A percentile compares a stretch with the other conserved stretches of the same genome.
These are phyloP conservation scores for Zychaea mexicana DNA, from an alignment of 371 early-diverging fungal species.

Conservation along the genomic window DNA sequence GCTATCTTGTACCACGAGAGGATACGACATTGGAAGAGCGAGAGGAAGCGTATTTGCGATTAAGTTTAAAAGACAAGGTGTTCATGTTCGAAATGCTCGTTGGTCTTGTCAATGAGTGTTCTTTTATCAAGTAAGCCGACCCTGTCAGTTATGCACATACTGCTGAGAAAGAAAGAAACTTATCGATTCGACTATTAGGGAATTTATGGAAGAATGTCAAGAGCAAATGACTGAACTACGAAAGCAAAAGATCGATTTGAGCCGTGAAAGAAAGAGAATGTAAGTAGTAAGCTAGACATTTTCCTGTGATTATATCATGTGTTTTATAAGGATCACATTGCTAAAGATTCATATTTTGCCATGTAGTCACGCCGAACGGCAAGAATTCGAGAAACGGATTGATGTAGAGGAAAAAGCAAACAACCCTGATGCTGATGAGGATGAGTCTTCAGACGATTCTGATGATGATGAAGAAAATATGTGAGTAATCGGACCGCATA, in stretches of 20 bases:
- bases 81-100: constrained; percentile 52
- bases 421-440: constrained; percentile 7
- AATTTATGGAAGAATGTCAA: constrained; percentile 66
- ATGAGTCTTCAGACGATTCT: constrained; percentile 8
- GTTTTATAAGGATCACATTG: too few species aligned
- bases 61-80: constrained; percentile 52
- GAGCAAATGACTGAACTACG: constrained; percentile 55
- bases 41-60: constrained; percentile 40
- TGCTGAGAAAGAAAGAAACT: background rate
- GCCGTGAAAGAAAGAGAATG: constrained; percentile 60
- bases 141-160: too few species aligned
- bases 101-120: constrained; percentile 50
- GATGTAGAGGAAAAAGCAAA: constrained; percentile 23
- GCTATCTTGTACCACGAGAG: constrained; percentile 44
- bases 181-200: constrained; percentile 21
- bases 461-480: constrained; percentile 27
- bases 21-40: constrained; percentile 47
- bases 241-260: constrained; percentile 67
- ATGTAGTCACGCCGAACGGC: constrained; percentile 31
- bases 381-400: constrained; percentile 33
- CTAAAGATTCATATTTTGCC: background rate
- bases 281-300: constrained; percentile 23
- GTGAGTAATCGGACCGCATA: constrained; percentile 21
- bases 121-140: constrained; percentile 43
- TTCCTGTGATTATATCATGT: too few species aligned